These are phyloP conservation scores for Gyromitra esculenta DNA, from an alignment of 2,329 filamentous ascomycete species.

Conservation along the genomic window DNA sequence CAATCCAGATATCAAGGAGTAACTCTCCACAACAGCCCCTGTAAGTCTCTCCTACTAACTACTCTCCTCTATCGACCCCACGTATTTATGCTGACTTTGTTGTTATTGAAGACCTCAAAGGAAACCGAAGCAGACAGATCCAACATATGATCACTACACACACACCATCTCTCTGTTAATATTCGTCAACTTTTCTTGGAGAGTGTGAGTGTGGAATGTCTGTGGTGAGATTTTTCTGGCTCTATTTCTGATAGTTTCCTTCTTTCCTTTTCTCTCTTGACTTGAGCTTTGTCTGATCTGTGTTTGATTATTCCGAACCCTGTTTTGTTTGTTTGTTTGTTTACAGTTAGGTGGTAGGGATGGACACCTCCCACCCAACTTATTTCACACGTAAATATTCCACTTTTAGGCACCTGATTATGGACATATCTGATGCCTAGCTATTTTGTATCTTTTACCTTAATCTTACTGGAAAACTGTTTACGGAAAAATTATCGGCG, in stretches of 20 bases:
- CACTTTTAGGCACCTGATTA: conserved; percentile 5
- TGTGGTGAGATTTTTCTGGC: background rate
- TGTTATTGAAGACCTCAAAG: background rate
- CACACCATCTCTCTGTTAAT: background rate
- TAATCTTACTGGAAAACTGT: background rate
- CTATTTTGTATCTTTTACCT: background rate
- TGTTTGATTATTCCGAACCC: conserved; percentile 5
- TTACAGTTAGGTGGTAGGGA: conserved; percentile 11
- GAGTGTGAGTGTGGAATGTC: background rate
- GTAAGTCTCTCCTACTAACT: conserved; percentile 18
- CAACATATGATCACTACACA: conserved; percentile 1
- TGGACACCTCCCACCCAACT: conserved; percentile 14
- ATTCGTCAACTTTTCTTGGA: background rate
- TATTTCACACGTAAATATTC: conserved; percentile 6
- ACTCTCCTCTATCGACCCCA: background rate
- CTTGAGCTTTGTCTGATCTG: background rate
- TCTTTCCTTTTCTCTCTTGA: background rate
- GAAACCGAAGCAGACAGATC: background rate
- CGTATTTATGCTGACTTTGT: background rate
- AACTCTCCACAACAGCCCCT: background rate
- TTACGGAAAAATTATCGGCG: background rate
- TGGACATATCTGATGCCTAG: background rate
- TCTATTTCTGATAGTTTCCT: background rate
- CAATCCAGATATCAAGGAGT: background rate
- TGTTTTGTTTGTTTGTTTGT: background rate